Percentiles rank a stretch among this genome's conserved stretches.
These are phyloP conservation scores for Mucor ambiguus DNA, from an alignment of 371 early-diverging fungal genomes.

Conservation along the genomic window DNA sequence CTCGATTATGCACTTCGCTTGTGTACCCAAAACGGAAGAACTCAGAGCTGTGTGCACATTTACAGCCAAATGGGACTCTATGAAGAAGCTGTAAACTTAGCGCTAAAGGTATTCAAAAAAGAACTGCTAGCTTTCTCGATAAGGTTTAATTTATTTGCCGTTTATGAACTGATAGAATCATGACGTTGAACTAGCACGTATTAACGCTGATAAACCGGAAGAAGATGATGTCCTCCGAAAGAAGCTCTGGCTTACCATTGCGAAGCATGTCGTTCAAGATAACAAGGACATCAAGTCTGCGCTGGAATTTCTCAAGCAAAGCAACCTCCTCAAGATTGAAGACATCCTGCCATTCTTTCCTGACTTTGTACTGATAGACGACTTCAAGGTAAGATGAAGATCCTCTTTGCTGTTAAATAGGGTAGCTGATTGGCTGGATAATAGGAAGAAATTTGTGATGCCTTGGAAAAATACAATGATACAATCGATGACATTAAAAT, in stretches of 20 bases:
- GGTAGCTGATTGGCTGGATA: background rate
- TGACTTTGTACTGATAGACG: slow-evolving; percentile 93
- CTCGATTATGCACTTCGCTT: slow-evolving; percentile 87
- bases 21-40: slow-evolving; percentile 73
- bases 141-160: slow-evolving; percentile 77
- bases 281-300: slow-evolving; percentile 84
- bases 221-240: slow-evolving; percentile 77
- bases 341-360: slow-evolving; percentile 96
- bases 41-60: slow-evolving; percentile 81
- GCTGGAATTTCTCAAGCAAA: slow-evolving; percentile 78
- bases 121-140: slow-evolving; percentile 20
- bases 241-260: slow-evolving; percentile 92
- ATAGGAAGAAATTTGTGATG: slow-evolving; percentile 78
- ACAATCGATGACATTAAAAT: slow-evolving; percentile 79
- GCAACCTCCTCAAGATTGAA: slow-evolving; percentile 89
- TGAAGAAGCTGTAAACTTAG: slow-evolving; percentile 87
- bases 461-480: slow-evolving; percentile 84
- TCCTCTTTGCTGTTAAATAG: background rate
- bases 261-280: slow-evolving; percentile 84
- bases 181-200: slow-evolving; percentile 88
- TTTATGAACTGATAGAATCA: slow-evolving; percentile 74
- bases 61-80: slow-evolving; percentile 83
- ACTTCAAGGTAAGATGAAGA: slow-evolving; percentile 68
- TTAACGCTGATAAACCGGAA: slow-evolving; percentile 89
- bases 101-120: slow-evolving; percentile 63